These are phyloP conservation scores for Tylopilus vinaceipallidus DNA, from an alignment of 768 basidiomycete genomes.

Conservation along the genomic window DNA sequence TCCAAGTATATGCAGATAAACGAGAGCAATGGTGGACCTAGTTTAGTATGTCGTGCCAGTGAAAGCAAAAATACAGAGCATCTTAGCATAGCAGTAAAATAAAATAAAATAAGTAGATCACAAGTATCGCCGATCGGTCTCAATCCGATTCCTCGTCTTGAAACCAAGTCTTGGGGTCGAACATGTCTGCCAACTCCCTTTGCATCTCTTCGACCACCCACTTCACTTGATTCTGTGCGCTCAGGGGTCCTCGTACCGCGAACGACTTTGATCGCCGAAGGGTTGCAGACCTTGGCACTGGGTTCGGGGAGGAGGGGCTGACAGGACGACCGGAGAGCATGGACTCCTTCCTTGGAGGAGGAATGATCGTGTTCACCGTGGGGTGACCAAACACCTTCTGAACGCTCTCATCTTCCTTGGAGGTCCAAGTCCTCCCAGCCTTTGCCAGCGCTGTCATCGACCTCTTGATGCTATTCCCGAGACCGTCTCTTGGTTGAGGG, in stretches of 20 bases:
- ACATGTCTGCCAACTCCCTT: no score
- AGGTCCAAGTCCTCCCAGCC: not conserved
- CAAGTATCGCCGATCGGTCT: no score
- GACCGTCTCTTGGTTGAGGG: slow-evolving; percentile 2
- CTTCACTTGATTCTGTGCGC: no score
- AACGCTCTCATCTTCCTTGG: not conserved
- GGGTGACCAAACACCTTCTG: slow-evolving; percentile 20
- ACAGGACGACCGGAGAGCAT: slow-evolving; percentile 3
- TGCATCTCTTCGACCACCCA: no score
- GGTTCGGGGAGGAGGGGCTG: not conserved
- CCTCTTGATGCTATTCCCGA: slow-evolving; percentile 4
- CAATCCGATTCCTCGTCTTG: no score
- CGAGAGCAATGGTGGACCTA: no score
- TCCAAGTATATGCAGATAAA: no score
- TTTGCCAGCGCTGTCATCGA: slow-evolving; percentile 9
- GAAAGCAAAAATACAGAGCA: no score
- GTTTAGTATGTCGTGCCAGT: no score
- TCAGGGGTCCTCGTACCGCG: slow-evolving; percentile 16
- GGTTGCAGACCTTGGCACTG: not conserved
- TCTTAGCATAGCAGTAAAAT: no score
- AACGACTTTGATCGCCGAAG: slow-evolving; percentile 30
- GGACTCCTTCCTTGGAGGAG: slow-evolving; percentile 16
- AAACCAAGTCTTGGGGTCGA: no score
- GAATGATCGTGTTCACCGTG: slow-evolving; percentile 4
- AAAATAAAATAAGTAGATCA: no score